These are phyloP conservation scores for Zygoascus tannicola DNA, from an alignment of 805 yeast genomes.

Conservation along the genomic window DNA sequence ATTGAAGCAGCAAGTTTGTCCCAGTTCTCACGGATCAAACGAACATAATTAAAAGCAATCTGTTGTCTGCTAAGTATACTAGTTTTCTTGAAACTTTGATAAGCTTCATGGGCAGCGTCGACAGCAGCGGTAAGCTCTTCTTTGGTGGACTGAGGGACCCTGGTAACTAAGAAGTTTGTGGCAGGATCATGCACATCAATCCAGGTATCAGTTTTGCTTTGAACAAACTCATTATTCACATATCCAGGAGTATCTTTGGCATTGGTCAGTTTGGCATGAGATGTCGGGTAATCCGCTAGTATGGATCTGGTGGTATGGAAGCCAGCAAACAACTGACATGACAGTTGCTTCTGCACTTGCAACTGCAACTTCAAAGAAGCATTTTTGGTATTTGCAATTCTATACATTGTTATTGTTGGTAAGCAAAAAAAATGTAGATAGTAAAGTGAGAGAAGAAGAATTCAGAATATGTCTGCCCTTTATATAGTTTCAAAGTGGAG, in stretches of 20 bases:
- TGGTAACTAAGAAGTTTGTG: constrained; percentile 53
- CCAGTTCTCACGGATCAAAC: constrained; percentile 53
- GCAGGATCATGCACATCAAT: constrained; percentile 70
- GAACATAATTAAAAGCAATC: constrained; percentile 58
- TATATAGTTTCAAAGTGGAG: too few species aligned
- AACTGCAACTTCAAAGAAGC: too few species aligned
- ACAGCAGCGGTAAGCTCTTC: constrained; percentile 59
- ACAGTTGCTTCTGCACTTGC: too few species aligned
- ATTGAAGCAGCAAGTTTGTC: constrained; percentile 57
- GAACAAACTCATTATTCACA: constrained; percentile 40
- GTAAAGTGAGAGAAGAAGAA: too few species aligned
- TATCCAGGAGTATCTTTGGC: constrained; percentile 31
- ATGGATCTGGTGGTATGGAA: background rate
- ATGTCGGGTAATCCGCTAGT: constrained; percentile 2
- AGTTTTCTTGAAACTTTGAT: constrained; percentile 45
- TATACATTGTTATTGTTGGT: too few species aligned
- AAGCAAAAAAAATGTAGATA: too few species aligned
- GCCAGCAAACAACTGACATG: too few species aligned
- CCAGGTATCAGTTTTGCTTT: constrained; percentile 47
- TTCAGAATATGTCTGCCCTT: too few species aligned
- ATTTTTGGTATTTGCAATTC: too few species aligned
- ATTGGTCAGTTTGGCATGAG: constrained; percentile 23
- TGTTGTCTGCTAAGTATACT: constrained; percentile 47
- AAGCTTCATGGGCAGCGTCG: constrained; percentile 55
- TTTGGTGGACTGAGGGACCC: constrained; percentile 64